phyloP scores from a whole-genome alignment of 1,284 basidiomycete species.

The Moesziomyces sp. region DNA sequence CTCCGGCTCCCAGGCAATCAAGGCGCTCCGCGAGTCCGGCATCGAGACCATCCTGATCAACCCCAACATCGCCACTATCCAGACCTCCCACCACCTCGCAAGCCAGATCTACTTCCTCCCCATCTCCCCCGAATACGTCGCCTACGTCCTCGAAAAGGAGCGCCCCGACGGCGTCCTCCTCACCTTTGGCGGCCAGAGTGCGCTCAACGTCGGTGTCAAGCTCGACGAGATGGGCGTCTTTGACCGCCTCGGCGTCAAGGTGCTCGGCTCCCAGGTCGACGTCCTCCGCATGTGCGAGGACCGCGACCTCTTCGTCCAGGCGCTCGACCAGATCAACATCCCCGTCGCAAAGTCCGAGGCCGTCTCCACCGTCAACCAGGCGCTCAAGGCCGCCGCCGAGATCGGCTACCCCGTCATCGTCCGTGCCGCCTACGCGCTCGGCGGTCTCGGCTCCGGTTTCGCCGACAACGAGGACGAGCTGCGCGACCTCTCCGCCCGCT shows the following conservation, averaged over 20 bases:
- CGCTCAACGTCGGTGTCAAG: constrained; percentile 96
- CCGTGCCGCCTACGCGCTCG: constrained; percentile 96
- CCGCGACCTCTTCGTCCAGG: constrained; percentile 95
- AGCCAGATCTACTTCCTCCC: constrained; percentile 98
- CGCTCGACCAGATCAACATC: constrained; percentile 97
- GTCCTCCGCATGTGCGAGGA: constrained; percentile 83
- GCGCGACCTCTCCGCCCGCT: constrained; percentile 90
- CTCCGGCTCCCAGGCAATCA: constrained; percentile 97
- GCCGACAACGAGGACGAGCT: constrained; percentile 95
- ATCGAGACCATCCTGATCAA: constrained; percentile 84
- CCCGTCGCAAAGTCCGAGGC: constrained; percentile 97
- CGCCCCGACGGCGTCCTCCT: constrained; percentile 95
- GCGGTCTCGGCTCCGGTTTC: constrained; percentile 98
- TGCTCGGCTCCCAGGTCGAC: constrained; percentile 91
- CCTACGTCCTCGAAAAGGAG: constrained; percentile 98
- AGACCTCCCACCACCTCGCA: constrained; percentile 87
- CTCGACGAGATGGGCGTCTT: constrained; percentile 97
- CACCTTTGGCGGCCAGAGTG: constrained; percentile 98
- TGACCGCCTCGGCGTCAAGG: constrained; percentile 91
- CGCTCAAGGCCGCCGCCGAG: constrained; percentile 85
- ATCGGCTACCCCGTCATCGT: constrained; percentile 99
- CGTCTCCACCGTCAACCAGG: constrained; percentile 92
- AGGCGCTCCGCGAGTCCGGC: constrained; percentile 94
- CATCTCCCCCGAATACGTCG: constrained; percentile 96
- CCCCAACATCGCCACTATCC: constrained; percentile 67